phyloP scores from a whole-genome alignment of 1,139 yeast species.

The Blastobotrys elegans region DNA sequence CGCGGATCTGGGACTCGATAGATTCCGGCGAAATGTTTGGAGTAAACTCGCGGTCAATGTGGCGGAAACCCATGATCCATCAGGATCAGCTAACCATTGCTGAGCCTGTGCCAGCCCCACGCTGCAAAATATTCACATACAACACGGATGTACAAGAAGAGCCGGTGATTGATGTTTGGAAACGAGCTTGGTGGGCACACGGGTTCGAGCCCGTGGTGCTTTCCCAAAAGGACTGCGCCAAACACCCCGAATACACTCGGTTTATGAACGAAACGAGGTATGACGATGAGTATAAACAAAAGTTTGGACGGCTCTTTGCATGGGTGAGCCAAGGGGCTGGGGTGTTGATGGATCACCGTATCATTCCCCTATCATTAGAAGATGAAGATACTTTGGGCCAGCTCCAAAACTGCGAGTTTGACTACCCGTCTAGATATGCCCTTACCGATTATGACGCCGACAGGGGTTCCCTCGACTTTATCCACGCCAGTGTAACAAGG shows the following conservation, averaged over 20 bases:
- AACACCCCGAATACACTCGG: conserved; percentile 20
- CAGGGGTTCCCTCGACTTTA: not conserved
- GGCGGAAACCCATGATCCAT: conserved; percentile 16
- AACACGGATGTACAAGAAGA: conserved; percentile 17
- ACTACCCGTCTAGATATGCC: conserved; percentile 15
- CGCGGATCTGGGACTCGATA: conserved; percentile 6
- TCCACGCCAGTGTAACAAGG: not conserved
- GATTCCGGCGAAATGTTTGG: conserved; percentile 15
- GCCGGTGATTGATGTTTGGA: conserved; percentile 28
- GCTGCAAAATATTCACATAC: conserved; percentile 26
- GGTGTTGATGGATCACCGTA: conserved; percentile 26
- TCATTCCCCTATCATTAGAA: conserved; percentile 22
- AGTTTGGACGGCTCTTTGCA: conserved; percentile 24
- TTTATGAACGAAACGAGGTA: conserved; percentile 12
- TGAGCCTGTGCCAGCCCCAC: conserved; percentile 10
- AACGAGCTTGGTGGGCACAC: conserved; percentile 31
- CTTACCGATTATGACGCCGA: not conserved
- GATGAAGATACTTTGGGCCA: conserved; percentile 14
- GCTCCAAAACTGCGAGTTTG: conserved; percentile 17
- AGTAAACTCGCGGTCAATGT: conserved; percentile 11
- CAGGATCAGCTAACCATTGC: not conserved
- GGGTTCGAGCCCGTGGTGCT: conserved; percentile 33
- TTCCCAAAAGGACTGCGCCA: conserved; percentile 20
- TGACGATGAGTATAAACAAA: conserved; percentile 10
- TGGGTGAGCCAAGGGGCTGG: conserved; percentile 31